Conservation (phyloP, 2,329 filamentous ascomycete genomes). For the Scleromitrula shiraiana region DNA sequence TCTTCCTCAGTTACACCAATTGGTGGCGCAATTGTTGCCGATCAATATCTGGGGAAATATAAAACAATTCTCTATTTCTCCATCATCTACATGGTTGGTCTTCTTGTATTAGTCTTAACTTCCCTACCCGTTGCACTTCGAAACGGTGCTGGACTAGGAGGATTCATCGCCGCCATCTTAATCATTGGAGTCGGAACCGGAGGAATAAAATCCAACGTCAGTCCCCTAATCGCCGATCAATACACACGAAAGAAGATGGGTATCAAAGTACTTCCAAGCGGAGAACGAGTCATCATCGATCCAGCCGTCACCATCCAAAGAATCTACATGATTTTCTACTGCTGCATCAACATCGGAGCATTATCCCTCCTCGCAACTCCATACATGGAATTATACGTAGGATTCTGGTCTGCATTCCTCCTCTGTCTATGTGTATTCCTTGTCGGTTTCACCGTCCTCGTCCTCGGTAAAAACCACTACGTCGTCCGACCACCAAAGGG, state of each 20-base stretch:
- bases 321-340: constrained; percentile 46
- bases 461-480: constrained; percentile 49
- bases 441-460: constrained; percentile 42
- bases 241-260: constrained; percentile 36
- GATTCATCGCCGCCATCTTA: constrained; percentile 44
- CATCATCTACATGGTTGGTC: constrained; percentile 41
- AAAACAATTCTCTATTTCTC: constrained; percentile 49
- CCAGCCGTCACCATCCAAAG: constrained; percentile 49
- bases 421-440: constrained; percentile 43
- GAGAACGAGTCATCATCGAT: constrained; percentile 53
- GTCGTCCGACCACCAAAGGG: constrained; percentile 47
- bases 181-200: constrained; percentile 39
- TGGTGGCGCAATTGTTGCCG: constrained; percentile 39
- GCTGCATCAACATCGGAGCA: constrained; percentile 61
- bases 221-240: constrained; percentile 54
- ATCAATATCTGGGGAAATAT: constrained; percentile 52
- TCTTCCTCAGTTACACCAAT: constrained; percentile 24
- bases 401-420: constrained; percentile 41
- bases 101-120: constrained; percentile 44
- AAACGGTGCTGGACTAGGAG: constrained; percentile 38
- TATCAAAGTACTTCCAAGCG: constrained; percentile 40
- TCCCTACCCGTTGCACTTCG: constrained; percentile 40
- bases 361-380: constrained; percentile 35
- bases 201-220: constrained; percentile 59
- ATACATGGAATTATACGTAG: constrained; percentile 38